A percentile compares a stretch with the other conserved stretches of the same genome.
These are phyloP conservation scores for Colletotrichum aenigma DNA, from an alignment of 2,329 filamentous ascomycete genomes.

Conservation along the genomic window DNA sequence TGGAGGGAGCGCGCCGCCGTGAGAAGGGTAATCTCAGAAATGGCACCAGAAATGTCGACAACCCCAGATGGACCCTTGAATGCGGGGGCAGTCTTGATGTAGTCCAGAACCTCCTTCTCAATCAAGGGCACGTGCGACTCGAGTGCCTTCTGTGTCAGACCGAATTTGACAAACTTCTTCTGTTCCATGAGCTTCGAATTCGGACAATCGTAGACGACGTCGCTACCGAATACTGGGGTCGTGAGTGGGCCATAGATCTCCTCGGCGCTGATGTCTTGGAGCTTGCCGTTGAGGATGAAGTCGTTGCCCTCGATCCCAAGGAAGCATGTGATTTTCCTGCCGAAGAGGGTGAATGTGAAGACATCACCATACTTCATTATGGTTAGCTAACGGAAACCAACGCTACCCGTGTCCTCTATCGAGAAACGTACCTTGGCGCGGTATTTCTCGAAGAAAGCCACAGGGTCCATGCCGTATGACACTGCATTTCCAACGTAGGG, in stretches of 20 bases:
- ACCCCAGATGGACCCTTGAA: slow-evolving; percentile 74
- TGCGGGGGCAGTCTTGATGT: slow-evolving; percentile 62
- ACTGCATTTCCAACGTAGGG: slow-evolving; percentile 89
- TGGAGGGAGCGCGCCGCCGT: slow-evolving; percentile 89
- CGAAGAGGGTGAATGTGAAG: slow-evolving; percentile 87
- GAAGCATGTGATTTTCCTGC: slow-evolving; percentile 88
- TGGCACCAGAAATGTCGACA: slow-evolving; percentile 74
- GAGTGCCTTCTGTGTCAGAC: slow-evolving; percentile 77
- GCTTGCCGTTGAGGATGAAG: slow-evolving; percentile 89
- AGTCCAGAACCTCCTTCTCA: slow-evolving; percentile 73
- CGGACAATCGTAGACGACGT: slow-evolving; percentile 90
- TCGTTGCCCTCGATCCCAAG: slow-evolving; percentile 84
- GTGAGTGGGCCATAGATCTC: slow-evolving; percentile 85
- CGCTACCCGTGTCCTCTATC: background rate
- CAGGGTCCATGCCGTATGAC: slow-evolving; percentile 93
- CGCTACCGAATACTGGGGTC: slow-evolving; percentile 76
- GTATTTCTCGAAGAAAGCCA: slow-evolving; percentile 79
- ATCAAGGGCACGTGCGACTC: slow-evolving; percentile 80
- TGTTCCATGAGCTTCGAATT: slow-evolving; percentile 95
- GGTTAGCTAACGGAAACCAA: background rate
- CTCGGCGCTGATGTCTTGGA: slow-evolving; percentile 88
- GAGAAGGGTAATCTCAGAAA: slow-evolving; percentile 89
- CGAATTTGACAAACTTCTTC: slow-evolving; percentile 91
- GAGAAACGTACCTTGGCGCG: slow-evolving; percentile 53
- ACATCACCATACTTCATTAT: slow-evolving; percentile 78